phyloP scores from a whole-genome alignment of 2,329 filamentous ascomycete species.

The Calonectria honghensis region DNA sequence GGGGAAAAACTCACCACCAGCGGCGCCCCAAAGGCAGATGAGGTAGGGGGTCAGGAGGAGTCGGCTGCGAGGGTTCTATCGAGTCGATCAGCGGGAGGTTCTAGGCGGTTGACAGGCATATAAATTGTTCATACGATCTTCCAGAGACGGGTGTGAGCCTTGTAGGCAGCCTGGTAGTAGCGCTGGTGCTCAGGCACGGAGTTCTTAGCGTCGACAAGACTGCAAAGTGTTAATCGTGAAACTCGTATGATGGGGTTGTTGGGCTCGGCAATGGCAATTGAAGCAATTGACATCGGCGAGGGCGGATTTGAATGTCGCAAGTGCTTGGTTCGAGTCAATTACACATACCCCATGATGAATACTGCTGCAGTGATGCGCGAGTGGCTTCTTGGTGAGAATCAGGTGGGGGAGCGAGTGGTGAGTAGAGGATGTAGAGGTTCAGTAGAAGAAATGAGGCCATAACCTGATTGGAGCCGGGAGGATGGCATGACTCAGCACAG shows the following conservation, averaged over 20 bases:
- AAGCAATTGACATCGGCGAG: conserved; percentile 53
- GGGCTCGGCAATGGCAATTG: conserved; percentile 40
- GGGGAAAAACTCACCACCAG: conserved; percentile 72
- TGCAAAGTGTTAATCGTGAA: conserved; percentile 58
- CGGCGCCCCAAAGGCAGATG: conserved; percentile 76
- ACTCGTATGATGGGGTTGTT: conserved; percentile 54
- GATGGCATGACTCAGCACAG: conserved; percentile 60
- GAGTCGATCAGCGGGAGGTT: conserved; percentile 48
- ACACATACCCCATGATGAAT: conserved; percentile 65
- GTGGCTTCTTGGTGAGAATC: conserved; percentile 48
- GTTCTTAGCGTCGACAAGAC: conserved; percentile 83
- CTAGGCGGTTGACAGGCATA: conserved; percentile 25
- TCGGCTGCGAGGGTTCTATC: conserved; percentile 79
- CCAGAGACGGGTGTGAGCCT: conserved; percentile 82
- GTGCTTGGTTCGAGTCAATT: conserved; percentile 48
- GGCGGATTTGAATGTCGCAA: conserved; percentile 38
- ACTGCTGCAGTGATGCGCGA: conserved; percentile 52
- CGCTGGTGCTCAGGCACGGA: conserved; percentile 84
- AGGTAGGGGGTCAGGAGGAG: conserved; percentile 82
- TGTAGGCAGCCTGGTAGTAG: conserved; percentile 84
- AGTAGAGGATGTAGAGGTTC: conserved; percentile 55
- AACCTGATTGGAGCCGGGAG: conserved; percentile 58
- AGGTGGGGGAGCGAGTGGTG: conserved; percentile 54
- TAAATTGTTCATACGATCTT: conserved; percentile 77
- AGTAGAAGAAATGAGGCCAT: conserved; percentile 64